Evolutionary conservation across 345 rosid genomes (phyloP).

Genomic region (Raphanus sativus): DNA sequence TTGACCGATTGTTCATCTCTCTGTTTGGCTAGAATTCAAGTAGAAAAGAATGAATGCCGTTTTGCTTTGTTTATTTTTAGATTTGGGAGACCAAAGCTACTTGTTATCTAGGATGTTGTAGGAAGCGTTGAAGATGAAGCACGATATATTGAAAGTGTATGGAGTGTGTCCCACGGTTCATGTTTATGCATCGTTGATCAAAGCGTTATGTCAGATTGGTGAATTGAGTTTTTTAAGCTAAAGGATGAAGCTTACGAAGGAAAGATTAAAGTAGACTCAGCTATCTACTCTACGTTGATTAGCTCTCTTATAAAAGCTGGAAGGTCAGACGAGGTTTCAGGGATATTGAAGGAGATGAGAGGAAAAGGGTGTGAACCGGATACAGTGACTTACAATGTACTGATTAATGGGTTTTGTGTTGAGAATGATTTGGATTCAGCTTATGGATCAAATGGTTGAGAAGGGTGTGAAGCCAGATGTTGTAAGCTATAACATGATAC

Average conservation of each 20-base stretch:
- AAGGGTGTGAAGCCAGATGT: conserved; percentile 63
- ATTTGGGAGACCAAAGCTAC: no score
- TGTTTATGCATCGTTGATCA: conserved; percentile 55
- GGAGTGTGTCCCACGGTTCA: conserved; percentile 45
- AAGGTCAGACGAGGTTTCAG: conserved; percentile 50
- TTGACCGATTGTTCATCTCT: no score
- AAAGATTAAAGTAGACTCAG: conserved; percentile 48
- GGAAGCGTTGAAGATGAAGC: conserved; percentile 72
- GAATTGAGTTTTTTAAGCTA: conserved; percentile 50
- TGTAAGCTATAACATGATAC: conserved; percentile 64
- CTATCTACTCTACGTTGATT: conserved; percentile 62
- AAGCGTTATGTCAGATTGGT: conserved; percentile 49
- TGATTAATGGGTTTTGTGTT: conserved; percentile 58
- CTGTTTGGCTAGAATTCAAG: no score
- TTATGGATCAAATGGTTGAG: conserved; percentile 50
- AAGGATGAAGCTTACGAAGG: conserved; percentile 54
- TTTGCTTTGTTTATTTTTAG: no score
- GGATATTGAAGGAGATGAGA: conserved; percentile 59
- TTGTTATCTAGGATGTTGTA: background rate
- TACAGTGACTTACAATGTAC: conserved; percentile 61
- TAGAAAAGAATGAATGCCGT: no score
- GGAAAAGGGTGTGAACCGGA: conserved; percentile 55
- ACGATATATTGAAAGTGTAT: conserved; percentile 50
- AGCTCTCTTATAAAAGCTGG: conserved; percentile 53
- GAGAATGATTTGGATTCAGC: conserved; percentile 61